Evolutionary conservation across 371 early-diverging fungal species (phyloP).

Genomic region (Furculomyces boomerangus): DNA sequence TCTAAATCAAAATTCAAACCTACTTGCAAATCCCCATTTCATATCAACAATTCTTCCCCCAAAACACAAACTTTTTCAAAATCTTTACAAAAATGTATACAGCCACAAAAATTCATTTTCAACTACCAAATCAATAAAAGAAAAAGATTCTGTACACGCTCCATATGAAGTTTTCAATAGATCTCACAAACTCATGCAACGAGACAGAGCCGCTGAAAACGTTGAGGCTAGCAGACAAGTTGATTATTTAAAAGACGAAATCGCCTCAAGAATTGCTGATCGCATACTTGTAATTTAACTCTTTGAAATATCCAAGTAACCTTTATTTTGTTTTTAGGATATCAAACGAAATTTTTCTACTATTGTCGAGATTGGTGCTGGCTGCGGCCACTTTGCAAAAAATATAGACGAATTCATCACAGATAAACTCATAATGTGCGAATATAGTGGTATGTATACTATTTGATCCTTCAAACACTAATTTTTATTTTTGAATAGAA

Average conservation of each 20-base stretch:
- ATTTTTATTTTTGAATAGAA: constrained; percentile 22
- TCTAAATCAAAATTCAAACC: not conserved
- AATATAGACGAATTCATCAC: constrained; percentile 56
- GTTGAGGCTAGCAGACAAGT: constrained; percentile 43
- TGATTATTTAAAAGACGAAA: constrained; percentile 84
- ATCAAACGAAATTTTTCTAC: constrained; percentile 69
- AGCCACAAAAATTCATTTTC: not conserved
- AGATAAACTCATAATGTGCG: constrained; percentile 70
- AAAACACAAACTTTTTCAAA: not conserved
- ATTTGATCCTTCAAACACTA: not conserved
- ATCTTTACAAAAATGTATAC: not conserved
- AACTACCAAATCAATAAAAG: not conserved
- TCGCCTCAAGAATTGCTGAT: constrained; percentile 74
- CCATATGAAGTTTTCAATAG: constrained; percentile 57
- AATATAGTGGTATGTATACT: constrained; percentile 14
- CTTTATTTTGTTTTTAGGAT: constrained; percentile 29
- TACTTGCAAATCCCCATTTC: not conserved
- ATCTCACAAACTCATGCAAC: constrained; percentile 48
- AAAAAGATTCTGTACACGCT: constrained; percentile 7
- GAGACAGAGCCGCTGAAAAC: constrained; percentile 52
- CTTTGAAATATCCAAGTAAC: not conserved
- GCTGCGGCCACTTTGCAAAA: constrained; percentile 74
- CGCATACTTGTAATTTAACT: constrained; percentile 44
- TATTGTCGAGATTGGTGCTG: constrained; percentile 79
- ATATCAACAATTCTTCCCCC: too few relatives aligned